Evolutionary conservation across 2,329 filamentous ascomycete species (phyloP).

Genomic region (Penicillium sp.): DNA sequence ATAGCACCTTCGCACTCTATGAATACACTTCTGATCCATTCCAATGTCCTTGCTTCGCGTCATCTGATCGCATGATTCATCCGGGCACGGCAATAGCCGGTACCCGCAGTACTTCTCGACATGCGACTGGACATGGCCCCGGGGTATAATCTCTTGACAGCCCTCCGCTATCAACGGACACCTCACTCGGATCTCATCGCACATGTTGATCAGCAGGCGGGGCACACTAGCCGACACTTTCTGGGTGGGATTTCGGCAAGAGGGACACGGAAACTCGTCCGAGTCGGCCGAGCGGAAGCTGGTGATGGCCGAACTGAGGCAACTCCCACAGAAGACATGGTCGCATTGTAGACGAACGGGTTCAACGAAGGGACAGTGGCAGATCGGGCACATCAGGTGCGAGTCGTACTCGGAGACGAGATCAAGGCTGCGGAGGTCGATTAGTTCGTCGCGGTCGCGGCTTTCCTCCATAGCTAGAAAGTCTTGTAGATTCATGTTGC

Average conservation of each 20-base stretch:
- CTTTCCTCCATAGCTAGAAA: constrained; percentile 31
- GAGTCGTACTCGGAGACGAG: constrained; percentile 56
- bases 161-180: constrained; percentile 57
- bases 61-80: constrained; percentile 49
- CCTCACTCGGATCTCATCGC: constrained; percentile 59
- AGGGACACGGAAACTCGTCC: constrained; percentile 52
- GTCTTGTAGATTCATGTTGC: constrained; percentile 34
- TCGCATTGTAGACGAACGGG: constrained; percentile 60
- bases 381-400: constrained; percentile 64
- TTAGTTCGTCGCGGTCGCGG: constrained; percentile 29
- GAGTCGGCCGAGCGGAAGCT: constrained; percentile 31
- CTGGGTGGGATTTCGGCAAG: constrained; percentile 51
- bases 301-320: constrained; percentile 52
- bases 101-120: constrained; percentile 61
- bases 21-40: constrained; percentile 51
- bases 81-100: constrained; percentile 53
- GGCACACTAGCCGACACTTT: constrained; percentile 47
- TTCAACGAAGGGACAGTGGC: constrained; percentile 60
- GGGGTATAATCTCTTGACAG: constrained; percentile 53
- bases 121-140: constrained; percentile 58
- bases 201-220: constrained; percentile 59
- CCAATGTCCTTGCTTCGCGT: constrained; percentile 57
- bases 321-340: constrained; percentile 62
- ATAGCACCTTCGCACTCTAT: constrained; percentile 52
- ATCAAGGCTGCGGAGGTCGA: constrained; percentile 59